A percentile compares a stretch with the other conserved stretches of the same genome.
These are phyloP conservation scores for Candida ovalis DNA, from an alignment of 805 yeast genomes.

Conservation along the genomic window DNA sequence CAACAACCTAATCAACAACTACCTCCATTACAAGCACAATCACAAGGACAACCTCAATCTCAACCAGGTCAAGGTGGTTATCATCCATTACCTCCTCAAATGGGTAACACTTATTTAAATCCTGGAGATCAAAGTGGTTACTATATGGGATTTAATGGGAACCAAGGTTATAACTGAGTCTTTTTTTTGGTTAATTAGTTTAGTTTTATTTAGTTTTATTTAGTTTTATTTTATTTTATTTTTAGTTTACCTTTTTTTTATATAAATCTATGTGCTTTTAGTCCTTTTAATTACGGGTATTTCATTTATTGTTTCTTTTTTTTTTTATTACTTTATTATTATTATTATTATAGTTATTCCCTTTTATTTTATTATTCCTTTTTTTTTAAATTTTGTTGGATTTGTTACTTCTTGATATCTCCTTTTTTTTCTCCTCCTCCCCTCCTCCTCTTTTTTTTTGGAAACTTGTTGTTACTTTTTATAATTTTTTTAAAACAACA, in stretches of 20 bases:
- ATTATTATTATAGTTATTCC: background rate
- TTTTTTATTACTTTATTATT: background rate
- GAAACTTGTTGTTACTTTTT: background rate
- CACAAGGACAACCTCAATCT: slow-evolving; percentile 21
- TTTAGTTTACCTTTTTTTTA: background rate
- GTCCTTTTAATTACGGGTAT: background rate
- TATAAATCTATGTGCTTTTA: background rate
- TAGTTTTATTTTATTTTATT: background rate
- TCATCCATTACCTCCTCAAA: slow-evolving; percentile 25
- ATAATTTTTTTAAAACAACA: background rate
- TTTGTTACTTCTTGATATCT: background rate
- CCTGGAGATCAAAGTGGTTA: slow-evolving; percentile 26
- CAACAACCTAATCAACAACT: slow-evolving; percentile 25
- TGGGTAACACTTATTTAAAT: slow-evolving; percentile 24
- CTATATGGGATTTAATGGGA: slow-evolving; percentile 28
- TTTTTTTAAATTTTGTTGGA: background rate
- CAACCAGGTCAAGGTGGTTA: slow-evolving; percentile 22
- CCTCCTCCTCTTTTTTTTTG: background rate
- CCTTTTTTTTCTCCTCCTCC: background rate
- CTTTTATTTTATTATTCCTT: background rate
- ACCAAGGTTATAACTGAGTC: slow-evolving; percentile 27
- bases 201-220: background rate
- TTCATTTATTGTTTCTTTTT: background rate
- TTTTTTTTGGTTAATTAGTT: background rate
- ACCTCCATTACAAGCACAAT: slow-evolving; percentile 13